These are phyloP conservation scores for Lactarius tabidus DNA, from an alignment of 768 basidiomycete genomes.

Conservation along the genomic window DNA sequence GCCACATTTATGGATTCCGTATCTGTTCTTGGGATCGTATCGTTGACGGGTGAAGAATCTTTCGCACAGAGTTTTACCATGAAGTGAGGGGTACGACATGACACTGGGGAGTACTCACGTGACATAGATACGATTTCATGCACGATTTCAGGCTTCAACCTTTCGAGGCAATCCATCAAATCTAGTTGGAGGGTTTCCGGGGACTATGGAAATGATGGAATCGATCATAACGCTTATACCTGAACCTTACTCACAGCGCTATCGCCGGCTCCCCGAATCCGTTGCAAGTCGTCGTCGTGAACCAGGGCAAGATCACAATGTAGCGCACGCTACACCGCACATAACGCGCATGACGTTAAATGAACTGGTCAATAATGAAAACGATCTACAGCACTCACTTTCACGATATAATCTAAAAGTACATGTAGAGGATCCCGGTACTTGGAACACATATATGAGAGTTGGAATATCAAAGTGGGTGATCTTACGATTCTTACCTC, in stretches of 20 bases:
- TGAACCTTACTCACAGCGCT: no score
- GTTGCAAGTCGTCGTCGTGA: background rate
- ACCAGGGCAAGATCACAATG: background rate
- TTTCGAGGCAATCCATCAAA: background rate
- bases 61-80: background rate
- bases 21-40: background rate
- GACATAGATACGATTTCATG: no score
- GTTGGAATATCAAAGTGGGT: background rate
- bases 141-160: background rate
- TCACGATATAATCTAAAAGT: background rate
- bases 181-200: background rate
- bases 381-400: background rate
- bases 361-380: background rate
- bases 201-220: no score
- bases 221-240: no score
- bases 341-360: background rate
- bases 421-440: background rate
- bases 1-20: background rate
- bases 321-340: background rate
- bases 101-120: background rate
- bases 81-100: background rate
- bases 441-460: background rate
- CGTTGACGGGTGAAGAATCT: background rate
- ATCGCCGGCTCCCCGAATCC: background rate
- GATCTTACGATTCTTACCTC: no score